Evolutionary conservation across 2,329 filamentous ascomycete species (phyloP).

Genomic region (Diatrype stigma): DNA sequence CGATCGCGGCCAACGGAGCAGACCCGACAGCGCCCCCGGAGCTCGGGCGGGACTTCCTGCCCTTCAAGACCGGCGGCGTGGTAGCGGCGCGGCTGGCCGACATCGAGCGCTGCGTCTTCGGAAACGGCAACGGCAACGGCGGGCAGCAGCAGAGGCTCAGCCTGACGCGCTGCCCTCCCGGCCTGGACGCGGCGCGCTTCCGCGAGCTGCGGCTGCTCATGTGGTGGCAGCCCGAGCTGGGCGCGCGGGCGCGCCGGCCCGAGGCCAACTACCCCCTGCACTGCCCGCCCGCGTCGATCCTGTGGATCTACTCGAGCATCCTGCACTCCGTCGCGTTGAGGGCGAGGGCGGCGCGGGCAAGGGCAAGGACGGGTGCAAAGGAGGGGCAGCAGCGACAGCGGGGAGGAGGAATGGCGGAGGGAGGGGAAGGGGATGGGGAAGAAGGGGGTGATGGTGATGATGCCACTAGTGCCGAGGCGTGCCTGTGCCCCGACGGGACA

Average conservation of each 20-base stretch:
- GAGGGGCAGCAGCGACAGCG: too few relatives aligned
- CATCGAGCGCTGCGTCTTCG: conserved; percentile 4
- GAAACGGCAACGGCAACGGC: too few relatives aligned
- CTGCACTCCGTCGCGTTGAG: conserved; percentile 1
- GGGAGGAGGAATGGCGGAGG: too few relatives aligned
- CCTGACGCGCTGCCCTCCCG: not conserved
- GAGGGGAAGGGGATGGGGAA: too few relatives aligned
- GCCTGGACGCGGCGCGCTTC: not conserved
- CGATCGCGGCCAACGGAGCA: not conserved
- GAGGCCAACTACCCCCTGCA: conserved; percentile 3
- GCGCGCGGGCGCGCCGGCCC: not conserved
- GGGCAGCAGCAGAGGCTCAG: not conserved
- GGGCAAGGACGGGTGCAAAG: too few relatives aligned
- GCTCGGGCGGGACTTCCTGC: not conserved
- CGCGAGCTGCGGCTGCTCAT: not conserved
- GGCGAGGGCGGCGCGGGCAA: not conserved
- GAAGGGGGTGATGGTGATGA: too few relatives aligned
- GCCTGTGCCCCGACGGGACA: not conserved
- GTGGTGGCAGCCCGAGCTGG: conserved; percentile 2
- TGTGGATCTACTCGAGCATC: conserved; percentile 2
- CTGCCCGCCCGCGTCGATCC: not conserved
- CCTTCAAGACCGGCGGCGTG: not conserved
- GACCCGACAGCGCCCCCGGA: not conserved
- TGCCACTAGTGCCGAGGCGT: not conserved
- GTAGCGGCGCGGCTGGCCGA: conserved; percentile 2